Evolutionary conservation across 805 yeast species (phyloP), one percentile per base, ranked within the genome.

Genomic region (Scheffersomyces spartinae): DNA sequence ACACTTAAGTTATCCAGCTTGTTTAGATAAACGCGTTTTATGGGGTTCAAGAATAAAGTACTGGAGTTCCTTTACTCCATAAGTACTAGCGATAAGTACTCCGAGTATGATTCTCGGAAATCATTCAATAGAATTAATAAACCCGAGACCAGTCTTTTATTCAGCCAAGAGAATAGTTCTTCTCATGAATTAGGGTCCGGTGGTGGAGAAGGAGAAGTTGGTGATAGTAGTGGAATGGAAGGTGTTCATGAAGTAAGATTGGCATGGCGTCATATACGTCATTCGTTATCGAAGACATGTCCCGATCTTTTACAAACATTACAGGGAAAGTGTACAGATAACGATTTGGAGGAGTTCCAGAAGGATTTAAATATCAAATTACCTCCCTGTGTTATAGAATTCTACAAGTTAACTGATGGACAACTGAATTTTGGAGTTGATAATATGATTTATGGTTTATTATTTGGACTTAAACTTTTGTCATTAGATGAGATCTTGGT

Each of bases 221-320:
- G 37, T 19, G 40, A 45, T 11, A 43, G 43, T 9, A 48, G 46
- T 17, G 27, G 14, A 41, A 52, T 47, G 10, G 79, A 72, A 22
- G 94, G 93, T 24, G 76, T 80, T 14, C 74, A 88, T 27, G 83
- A 86, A 34, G 61, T 69, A 2, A 61, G 77, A 18, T 68, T 74
- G 13, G 80, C 95, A 8, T 88, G 97, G 97, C 68, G 80, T 34
- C 86, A 86, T 42, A 74, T 88, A 30, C 88, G 82, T 38, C 61
- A 71, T 11, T 88, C 96, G 95, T 60, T 88, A 11, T 64, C 69
- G 18, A 70, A 71, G 29, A 68, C 83, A 49, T 78, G 76, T 36
- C 81, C 91, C 2, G 98, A 88, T 52, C 59, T 91, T 29, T 68
- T 65, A 32, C 86, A 82, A 30, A 74, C 91, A 25, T 55, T 88